Conservation (phyloP, 345 rosid genomes). For the rapeseed (Brassica napus) region DNA sequence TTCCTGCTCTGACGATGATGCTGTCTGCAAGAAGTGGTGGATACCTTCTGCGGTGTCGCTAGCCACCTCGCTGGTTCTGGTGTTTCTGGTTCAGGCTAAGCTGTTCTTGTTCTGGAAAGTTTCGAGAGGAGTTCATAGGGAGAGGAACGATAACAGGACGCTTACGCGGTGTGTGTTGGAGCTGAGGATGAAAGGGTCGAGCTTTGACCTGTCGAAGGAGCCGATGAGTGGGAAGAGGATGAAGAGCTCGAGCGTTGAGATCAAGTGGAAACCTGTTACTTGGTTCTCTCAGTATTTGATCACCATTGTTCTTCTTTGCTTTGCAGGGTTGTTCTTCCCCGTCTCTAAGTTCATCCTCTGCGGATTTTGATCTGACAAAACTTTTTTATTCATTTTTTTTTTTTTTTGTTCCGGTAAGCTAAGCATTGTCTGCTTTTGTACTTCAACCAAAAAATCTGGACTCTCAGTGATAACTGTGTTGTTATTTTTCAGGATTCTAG, state of each 20-base stretch:
- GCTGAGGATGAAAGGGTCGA: constrained; percentile 91
- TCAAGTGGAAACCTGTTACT: constrained; percentile 87
- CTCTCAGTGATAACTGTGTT: constrained; percentile 1
- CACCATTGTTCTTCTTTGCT: constrained; percentile 63
- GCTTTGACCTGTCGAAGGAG: constrained; percentile 88
- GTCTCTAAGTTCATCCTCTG: constrained; percentile 74
- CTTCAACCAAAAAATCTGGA: not conserved
- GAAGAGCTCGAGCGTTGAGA: constrained; percentile 96
- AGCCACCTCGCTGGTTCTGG: constrained; percentile 67
- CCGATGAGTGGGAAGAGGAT: constrained; percentile 73
- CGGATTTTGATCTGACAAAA: constrained; percentile 35
- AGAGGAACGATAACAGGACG: constrained; percentile 66
- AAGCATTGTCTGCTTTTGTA: not conserved
- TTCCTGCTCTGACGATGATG: constrained; percentile 39
- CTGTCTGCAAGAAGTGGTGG: constrained; percentile 80
- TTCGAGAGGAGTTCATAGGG: constrained; percentile 65
- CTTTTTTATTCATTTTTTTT: not conserved
- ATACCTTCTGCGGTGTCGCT: constrained; percentile 58
- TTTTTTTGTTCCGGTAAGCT: constrained; percentile 20
- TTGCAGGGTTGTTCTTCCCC: constrained; percentile 64
- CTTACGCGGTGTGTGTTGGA: constrained; percentile 74
- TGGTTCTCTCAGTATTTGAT: constrained; percentile 73
- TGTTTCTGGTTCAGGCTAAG: constrained; percentile 69
- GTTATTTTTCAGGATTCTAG: constrained; percentile 16
- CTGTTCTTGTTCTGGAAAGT: constrained; percentile 75